Conservation (phyloP, 352 stramenopile genomes). For the Phytophthora fragariae region DNA sequence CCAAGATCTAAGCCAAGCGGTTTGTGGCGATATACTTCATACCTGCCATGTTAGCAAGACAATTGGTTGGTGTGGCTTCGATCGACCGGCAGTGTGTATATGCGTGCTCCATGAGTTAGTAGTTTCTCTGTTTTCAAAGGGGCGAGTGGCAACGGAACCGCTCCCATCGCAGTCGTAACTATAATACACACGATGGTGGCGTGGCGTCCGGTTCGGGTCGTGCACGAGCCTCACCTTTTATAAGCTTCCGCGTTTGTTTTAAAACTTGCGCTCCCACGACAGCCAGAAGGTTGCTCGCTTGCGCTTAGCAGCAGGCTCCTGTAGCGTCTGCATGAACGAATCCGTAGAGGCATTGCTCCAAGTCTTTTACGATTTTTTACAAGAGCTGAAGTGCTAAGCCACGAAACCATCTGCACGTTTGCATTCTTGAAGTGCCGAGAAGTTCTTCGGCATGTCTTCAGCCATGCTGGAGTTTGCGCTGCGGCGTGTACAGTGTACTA, state of each 20-base stretch:
- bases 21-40: not conserved
- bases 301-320: not conserved
- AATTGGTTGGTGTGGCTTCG: conserved; percentile 5
- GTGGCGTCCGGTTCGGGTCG: conserved; percentile 18
- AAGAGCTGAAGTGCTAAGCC: not conserved
- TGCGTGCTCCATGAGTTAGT: conserved; percentile 39
- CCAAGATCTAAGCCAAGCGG: conserved; percentile 40
- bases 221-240: conserved; percentile 5
- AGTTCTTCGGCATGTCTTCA: not conserved
- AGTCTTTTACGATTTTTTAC: not conserved
- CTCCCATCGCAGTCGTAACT: conserved; percentile 34
- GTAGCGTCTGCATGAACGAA: conserved; percentile 16
- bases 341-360: conserved; percentile 22
- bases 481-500: no score
- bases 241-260: not conserved
- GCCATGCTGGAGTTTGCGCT: not conserved
- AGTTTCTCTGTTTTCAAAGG: conserved; percentile 19
- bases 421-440: conserved; percentile 5
- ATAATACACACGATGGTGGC: conserved; percentile 37
- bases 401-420: conserved; percentile 4
- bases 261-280: not conserved
- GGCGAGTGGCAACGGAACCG: conserved; percentile 44
- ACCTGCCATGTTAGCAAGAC: not conserved
- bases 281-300: not conserved
- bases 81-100: conserved; percentile 29